These are phyloP conservation scores for Linanthus parryae DNA, from an alignment of 148 eudicot species.

Conservation along the genomic window DNA sequence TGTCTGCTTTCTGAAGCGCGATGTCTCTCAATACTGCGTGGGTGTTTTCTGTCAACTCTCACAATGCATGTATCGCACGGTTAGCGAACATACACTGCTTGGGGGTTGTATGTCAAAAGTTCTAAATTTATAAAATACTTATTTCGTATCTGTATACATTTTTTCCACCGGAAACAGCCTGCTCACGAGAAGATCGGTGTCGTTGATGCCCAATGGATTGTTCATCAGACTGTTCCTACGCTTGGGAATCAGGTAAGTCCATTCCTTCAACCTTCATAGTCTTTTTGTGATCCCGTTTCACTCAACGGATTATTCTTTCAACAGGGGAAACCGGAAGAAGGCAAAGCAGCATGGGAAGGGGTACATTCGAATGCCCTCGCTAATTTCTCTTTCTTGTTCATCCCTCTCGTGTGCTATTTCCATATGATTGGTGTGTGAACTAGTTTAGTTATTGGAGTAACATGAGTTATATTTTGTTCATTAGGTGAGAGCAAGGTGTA, in stretches of 20 bases:
- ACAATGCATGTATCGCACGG: too few relatives aligned
- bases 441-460: neutral
- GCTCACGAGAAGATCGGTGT: constrained; percentile 91
- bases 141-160: neutral
- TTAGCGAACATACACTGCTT: too few relatives aligned
- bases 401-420: neutral
- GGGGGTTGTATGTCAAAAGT: too few relatives aligned
- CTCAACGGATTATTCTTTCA: neutral
- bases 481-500: constrained; percentile 69
- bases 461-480: neutral
- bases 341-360: constrained; percentile 80
- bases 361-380: constrained; percentile 26
- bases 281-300: too few relatives aligned
- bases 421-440: neutral
- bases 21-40: too few relatives aligned
- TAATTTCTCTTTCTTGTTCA: neutral
- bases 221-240: constrained; percentile 76
- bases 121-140: too few relatives aligned
- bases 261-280: neutral
- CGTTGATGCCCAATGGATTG: constrained; percentile 79
- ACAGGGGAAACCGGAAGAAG: constrained; percentile 57
- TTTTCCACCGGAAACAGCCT: constrained; percentile 32
- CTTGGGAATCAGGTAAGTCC: constrained; percentile 73
- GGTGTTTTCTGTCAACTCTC: too few relatives aligned
- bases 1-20: too few relatives aligned